Conservation (phyloP, 2,329 filamentous ascomycete species). For the Westerdykella aurantiaca region DNA sequence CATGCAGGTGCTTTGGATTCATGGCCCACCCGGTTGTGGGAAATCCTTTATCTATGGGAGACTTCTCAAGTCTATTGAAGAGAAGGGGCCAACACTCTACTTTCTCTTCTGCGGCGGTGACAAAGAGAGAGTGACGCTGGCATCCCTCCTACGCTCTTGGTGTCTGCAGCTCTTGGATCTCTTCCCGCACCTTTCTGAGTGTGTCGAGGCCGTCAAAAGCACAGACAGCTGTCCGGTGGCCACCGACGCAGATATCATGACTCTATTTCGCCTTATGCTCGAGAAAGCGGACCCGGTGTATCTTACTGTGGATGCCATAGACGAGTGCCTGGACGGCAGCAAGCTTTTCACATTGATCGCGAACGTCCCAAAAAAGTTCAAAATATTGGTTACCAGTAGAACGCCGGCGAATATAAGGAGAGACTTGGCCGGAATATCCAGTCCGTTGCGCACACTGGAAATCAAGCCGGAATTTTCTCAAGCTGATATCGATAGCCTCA, state of each 20-base stretch:
- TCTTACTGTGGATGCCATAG: slow-evolving; percentile 3
- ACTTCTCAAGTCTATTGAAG: not conserved
- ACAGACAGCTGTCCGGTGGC: not conserved
- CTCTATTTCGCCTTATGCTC: not conserved
- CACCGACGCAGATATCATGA: slow-evolving; percentile 1
- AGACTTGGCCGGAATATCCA: not conserved
- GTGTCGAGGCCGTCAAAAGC: not conserved
- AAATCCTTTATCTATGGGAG: slow-evolving; percentile 2
- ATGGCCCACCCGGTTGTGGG: slow-evolving; percentile 3
- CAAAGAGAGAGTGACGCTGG: slow-evolving; percentile 3
- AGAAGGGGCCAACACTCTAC: not conserved
- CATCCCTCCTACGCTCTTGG: slow-evolving; percentile 3
- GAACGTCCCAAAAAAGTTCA: slow-evolving; percentile 1
- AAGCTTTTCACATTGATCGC: not conserved
- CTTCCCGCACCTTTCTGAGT: not conserved
- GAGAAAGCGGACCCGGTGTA: not conserved
- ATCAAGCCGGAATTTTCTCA: not conserved
- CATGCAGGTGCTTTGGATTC: slow-evolving; percentile 2
- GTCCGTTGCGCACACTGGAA: not conserved
- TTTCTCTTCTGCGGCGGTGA: slow-evolving; percentile 6
- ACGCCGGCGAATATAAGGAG: not conserved
- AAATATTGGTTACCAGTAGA: slow-evolving; percentile 3
- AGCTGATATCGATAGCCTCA: not conserved
- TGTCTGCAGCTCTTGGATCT: slow-evolving; percentile 3
- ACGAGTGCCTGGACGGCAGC: slow-evolving; percentile 2